Base-by-base conservation (phyloP, 2,329 filamentous ascomycete genomes). In the Penicillium sp. region DNA sequence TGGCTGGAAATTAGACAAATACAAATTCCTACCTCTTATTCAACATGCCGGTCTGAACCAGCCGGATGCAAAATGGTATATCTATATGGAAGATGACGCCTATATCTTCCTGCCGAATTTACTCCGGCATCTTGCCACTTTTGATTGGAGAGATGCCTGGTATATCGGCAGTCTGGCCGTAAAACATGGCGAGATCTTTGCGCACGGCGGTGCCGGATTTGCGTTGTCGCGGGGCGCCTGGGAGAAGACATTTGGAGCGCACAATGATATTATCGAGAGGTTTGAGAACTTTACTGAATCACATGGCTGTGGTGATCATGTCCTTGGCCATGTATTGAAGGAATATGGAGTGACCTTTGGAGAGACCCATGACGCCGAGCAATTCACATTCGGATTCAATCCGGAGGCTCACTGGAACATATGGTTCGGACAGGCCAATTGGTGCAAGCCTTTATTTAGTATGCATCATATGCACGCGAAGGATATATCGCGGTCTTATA, bases 21-120 rank as follows among this genome's bases (percentile, higher is more conserved):
- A 83, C 71, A 85, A 85, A 68, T 84, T 83, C 63, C 70, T 83
- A 43, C 81, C 83, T 62, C 83, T 84, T 62, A 77, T 81, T 16
- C 77, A 82, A 66, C 80, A 82, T 67, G 68, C 78, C 1, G 83
- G 77, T 56, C 64, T 68, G 30, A 68, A 79, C 66, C 73, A 76
- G 12, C 81, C 81, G 16, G 64, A 74, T 60, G 78, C 78, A 55
- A 79, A 83, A 62, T 85, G 83, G 82, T 85, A 83, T 63, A 66
- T 85, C 14, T 85, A 82, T 59, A 75, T 84, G 61, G 82, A 85
- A 53, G 79, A 81, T 54, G 82, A 84, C 64, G 81, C 81, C 8
- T 84, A 84, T 62, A 74, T 84, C 11, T 71, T 82, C 42, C 82
- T 81, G 73, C 70, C 76, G n/a, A 82, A 78, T 55, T 64, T 85